Base-by-base conservation (phyloP, 2,329 filamentous ascomycete species). In the Magnaporthiopsis incrustans region DNA sequence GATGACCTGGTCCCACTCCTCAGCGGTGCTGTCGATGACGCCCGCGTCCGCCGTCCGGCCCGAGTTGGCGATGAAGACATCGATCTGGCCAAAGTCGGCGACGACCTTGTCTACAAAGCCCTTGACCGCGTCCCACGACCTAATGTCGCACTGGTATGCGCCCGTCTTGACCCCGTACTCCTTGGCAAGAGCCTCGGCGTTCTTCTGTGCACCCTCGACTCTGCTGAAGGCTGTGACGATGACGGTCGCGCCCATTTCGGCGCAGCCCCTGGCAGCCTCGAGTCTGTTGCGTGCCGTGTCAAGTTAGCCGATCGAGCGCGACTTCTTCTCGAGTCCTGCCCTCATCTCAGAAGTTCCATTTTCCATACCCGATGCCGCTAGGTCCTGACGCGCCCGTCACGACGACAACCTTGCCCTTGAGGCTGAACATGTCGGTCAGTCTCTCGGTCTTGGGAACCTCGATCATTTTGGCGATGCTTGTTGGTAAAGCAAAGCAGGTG, bases 321-420 rank as follows among this genome's bases (percentile, higher is more conserved):
- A 14, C 18, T 18, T 38, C 35, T 14, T 5, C 14, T 38, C 14
- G 14, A 38, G 3, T 18, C 35, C 14, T 38, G 14, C 18, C 14
- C 35, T 15, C 35, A 12, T 38, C 35, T 14, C 11, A 15, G 35
- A 18, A 4, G 14, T 18, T 38, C 35, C 14, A 38, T 38, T 15
- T 15, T 38, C 44, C 44, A 2, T 53, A 53, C 44, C 44, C 44
- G 7, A 53, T 53, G 7, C 44, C 44, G 44, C 44, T n/a, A 7
- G 44, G 44, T 22, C 44, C 44, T 2, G 89, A 93, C 59, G 92
- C 92, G 61, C 92, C 92, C 0, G 92, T 96, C 58, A 96, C 85
- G 67, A 96, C 90, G 68, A 89, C 90, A 56, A 96, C 85, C 76
- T 96, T 96, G 70, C 91, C 91, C 71, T 92, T 88, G 69, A 96